Base-by-base conservation (phyloP, 2,329 filamentous ascomycete species). In the Colletotrichum salicis region DNA sequence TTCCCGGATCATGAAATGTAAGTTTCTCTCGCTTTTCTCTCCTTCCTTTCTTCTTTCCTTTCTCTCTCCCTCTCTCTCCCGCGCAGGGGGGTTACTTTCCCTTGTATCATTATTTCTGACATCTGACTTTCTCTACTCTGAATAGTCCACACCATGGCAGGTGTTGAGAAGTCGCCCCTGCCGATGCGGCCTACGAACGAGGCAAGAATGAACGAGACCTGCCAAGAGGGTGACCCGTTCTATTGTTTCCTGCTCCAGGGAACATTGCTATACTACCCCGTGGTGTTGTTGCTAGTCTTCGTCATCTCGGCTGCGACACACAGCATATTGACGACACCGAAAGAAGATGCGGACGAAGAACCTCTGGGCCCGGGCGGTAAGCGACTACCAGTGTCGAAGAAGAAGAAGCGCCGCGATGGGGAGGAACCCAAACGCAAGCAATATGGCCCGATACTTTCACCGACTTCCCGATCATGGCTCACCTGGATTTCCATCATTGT, bases 281-380 rank as follows among this genome's bases (percentile, higher is more conserved):
- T 85, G 66, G 76, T 87, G n/a, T 83, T 90, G 56, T 84, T 90
- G 15, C 63, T 86, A 45, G 80, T 85, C 24, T 89, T 90, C 76
- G 81, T 90, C 72, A 74, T 84, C 51, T 80, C 86, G 66, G 85
- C 87, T 56, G 86, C 85, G 41, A 82, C 85, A 73, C 86, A 89
- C 79, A 89, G 87, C 77, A 83, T 90, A 54, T 80, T 86, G 78
- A 85, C 84, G 67, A 84, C 86, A 35, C 85, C 84, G 74, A 86
- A 84, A 64, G 84, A 85, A 69, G 86, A 87, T 48, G 72, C 64
- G 4, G 83, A 86, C 73, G 78, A 84, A 27, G 85, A 81, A 37
- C 82, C 89, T 75, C 91, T 87, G 64, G 95, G 95, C n/a, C 95
- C 95, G 1, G 95, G 94, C 67, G 96, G 95, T 75, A 95, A 97